Evolutionary conservation across 2,329 filamentous ascomycete genomes (phyloP), one percentile per base, ranked within the genome.

Genomic region (Bertia moriformis): DNA sequence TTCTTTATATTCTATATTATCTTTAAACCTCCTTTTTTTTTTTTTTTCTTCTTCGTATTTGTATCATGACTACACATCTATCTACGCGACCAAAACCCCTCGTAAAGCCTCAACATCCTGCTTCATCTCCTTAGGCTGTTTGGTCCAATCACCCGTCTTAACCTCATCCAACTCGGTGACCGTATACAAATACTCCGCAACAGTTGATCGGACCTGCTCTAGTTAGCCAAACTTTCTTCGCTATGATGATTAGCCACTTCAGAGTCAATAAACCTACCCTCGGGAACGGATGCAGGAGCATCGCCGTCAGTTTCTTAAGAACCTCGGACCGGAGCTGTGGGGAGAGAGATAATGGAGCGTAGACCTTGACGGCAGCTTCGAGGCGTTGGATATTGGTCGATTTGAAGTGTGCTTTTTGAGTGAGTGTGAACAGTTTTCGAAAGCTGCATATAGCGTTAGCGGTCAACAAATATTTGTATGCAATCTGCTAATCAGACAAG

Each of bases 281-380:
- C 4, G 88, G 86, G 66, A 85, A 94, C 1, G 85, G 84, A 61
- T 94, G 89, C 41, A 75, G 58, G 45, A 94, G 62, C 63, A 94
- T 73, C 17, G 71, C 75, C 0, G 71, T 71, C 30, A 95, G 61
- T 54, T 87, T 83, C 52, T 70, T 76, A 40, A 77, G 57, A 3
- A 80, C 81, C 41, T 63, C 62, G 5, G 61, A 58, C 4, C 73
- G 59, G 1, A 62, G 60, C 18, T 63, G 57, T n/a, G 69, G 54
- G n/a, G 56, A 52, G 41, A 49, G 52, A 3, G 75, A 73, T 18
- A 94, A 59, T 1, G 75, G 76, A 2, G 78, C 73, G 57, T 95
- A 96, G 12, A 91, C 71, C 49, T 79, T 81, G 43, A 93, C 63
- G 17, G 83, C 85, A 1, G 85, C 82, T 52, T 85, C 73, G 1